Base-by-base conservation (phyloP, 768 basidiomycete species). In the Trametes maxima region DNA sequence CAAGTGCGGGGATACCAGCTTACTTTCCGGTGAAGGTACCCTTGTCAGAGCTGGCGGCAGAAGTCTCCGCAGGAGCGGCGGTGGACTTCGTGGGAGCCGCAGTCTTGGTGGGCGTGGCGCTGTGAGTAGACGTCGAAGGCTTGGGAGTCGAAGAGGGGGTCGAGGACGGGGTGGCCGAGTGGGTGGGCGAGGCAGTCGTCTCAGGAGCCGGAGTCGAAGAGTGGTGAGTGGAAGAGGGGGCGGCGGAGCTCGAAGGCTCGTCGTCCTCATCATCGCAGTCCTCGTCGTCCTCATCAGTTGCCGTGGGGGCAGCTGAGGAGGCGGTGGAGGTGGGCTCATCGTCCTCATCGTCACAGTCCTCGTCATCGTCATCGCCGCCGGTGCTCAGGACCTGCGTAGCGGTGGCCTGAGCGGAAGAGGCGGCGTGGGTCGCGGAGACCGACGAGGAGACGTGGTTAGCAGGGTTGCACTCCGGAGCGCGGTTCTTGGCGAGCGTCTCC, bases 401-500 rank as follows among this genome's bases (percentile, higher is more conserved):
- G 22, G 69, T 35, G 12, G 73, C 66, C 5, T 46, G 44, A 14
- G 65, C 47, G 40, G 67, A 59, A 16, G 68, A 59, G 12, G 64
- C 55, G 22, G 54, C 40, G 73, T 56, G 43, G 5, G 62, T 45
- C 17, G 66, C 50, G 33, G 67, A 55, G 21, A 59, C 55, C 11
- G 67, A 56, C 3, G 65, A 44, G 16, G 68, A 63, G n/a, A 24
- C 78, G 21, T 14, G 47, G 67, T 72, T 77, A 68, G 77, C 70
- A 16, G 84, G 82, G 66, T 70, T 78, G 72, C 89, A 91, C 68
- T 84, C 73, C 17, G 82, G 64, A 28, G 81, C 79, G 60, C 82
- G 83, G 63, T 73, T 72, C 3, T 69, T 72, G 39, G 67, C 69
- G 43, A 86, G 79, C 54, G 74, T 82, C 75, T 88, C 78, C 51